Conservation (phyloP, 805 yeast genomes). For the Clavispora santaluciae region DNA sequence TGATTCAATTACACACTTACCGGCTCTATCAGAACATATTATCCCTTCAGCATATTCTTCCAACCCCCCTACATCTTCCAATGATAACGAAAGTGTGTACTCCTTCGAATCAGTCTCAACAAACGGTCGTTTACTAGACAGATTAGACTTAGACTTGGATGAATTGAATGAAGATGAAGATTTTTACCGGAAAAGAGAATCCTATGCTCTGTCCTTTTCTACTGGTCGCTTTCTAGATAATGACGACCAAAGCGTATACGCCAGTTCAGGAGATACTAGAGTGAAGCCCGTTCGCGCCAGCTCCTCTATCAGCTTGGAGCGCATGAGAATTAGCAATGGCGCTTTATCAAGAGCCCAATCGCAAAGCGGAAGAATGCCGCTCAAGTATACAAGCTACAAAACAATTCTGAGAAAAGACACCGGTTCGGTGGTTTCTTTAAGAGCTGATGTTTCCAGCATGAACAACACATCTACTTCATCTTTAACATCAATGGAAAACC, state of each 20-base stretch:
- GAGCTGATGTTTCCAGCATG: conserved; percentile 18
- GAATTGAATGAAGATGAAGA: conserved; percentile 11
- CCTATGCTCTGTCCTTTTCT: conserved; percentile 13
- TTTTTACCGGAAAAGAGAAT: conserved; percentile 13
- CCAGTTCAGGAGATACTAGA: background rate
- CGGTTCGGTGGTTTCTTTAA: conserved; percentile 22
- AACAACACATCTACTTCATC: background rate
- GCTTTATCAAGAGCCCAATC: conserved; percentile 7
- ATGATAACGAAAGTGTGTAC: conserved; percentile 35
- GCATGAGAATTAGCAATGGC: conserved; percentile 9
- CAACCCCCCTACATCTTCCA: background rate
- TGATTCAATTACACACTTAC: too few species aligned
- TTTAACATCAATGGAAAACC: background rate
- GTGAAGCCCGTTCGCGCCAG: conserved; percentile 12
- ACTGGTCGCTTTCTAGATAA: conserved; percentile 16
- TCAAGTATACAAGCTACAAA: conserved; percentile 8
- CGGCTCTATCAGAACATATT: background rate
- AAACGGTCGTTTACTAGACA: conserved; percentile 37
- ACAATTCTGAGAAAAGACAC: conserved; percentile 19
- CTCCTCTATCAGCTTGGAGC: conserved; percentile 13
- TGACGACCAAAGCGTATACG: conserved; percentile 14
- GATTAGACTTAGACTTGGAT: conserved; percentile 15
- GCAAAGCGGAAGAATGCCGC: conserved; percentile 5
- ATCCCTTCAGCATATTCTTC: background rate
- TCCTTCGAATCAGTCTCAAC: conserved; percentile 42